These are phyloP conservation scores for Cercophora scortea DNA, from an alignment of 495 filamentous ascomycete species.

Conservation along the genomic window DNA sequence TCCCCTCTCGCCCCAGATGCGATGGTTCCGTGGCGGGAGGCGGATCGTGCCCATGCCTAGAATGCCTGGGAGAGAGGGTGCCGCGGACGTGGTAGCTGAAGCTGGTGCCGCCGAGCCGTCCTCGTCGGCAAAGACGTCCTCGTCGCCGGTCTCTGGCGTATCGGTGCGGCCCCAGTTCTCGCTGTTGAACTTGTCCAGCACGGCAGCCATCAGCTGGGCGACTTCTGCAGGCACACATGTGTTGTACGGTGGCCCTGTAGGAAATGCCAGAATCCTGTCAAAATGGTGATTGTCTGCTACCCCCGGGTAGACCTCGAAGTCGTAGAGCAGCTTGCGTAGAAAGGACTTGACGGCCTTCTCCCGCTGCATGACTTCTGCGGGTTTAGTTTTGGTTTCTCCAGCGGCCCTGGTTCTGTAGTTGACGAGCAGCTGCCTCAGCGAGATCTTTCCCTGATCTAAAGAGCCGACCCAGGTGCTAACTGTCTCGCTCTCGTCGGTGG, in stretches of 20 bases:
- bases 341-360: background rate
- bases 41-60: background rate
- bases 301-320: background rate
- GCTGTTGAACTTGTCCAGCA: background rate
- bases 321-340: background rate
- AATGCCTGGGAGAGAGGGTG: background rate
- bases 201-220: background rate
- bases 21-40: constrained; percentile 16
- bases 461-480: background rate
- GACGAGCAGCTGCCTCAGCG: background rate
- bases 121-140: background rate
- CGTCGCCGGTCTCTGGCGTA: background rate
- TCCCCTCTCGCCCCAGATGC: constrained; percentile 19
- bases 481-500: background rate
- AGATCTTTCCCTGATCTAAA: background rate
- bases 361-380: background rate
- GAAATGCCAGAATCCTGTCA: background rate
- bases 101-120: background rate
- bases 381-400: background rate
- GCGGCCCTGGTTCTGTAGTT: background rate
- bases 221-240: too few species aligned
- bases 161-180: background rate
- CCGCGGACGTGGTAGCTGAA: background rate
- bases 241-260: too few species aligned
- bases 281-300: background rate